Conservation (phyloP, 805 yeast species). For the Scheffersomyces stipitis region DNA sequence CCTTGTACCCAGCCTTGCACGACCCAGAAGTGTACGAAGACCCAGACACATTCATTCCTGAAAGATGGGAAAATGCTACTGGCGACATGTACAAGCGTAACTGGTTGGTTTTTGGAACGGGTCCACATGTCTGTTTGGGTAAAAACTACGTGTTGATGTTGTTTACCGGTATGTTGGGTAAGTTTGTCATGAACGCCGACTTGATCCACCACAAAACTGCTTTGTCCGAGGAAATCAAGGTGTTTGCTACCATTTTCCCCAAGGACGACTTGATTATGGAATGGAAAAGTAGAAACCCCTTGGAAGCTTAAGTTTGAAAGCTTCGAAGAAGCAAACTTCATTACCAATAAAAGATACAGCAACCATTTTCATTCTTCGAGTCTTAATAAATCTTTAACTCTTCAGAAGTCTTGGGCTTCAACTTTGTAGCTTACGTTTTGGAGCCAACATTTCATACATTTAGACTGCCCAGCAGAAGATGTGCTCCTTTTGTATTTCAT, state of each 20-base stretch:
- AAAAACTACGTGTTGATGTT: slow-evolving; percentile 90
- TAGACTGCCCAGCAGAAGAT: too few species aligned
- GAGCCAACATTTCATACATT: too few species aligned
- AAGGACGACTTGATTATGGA: slow-evolving; percentile 86
- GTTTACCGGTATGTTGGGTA: slow-evolving; percentile 88
- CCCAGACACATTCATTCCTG: slow-evolving; percentile 94
- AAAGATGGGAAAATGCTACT: slow-evolving; percentile 88
- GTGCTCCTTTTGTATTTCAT: too few species aligned
- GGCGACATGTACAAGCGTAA: slow-evolving; percentile 79
- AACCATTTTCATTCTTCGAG: too few species aligned
- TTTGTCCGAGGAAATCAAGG: slow-evolving; percentile 86
- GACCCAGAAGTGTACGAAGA: slow-evolving; percentile 95
- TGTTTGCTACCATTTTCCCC: slow-evolving; percentile 98
- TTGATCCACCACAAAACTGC: slow-evolving; percentile 82
- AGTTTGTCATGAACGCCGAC: slow-evolving; percentile 78
- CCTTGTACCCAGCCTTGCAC: slow-evolving; percentile 92
- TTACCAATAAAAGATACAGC: too few species aligned
- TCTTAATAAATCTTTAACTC: too few species aligned
- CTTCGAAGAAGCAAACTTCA: too few species aligned
- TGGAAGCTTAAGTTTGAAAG: slow-evolving; percentile 8
- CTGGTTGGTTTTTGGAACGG: slow-evolving; percentile 97
- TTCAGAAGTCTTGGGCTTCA: too few species aligned
- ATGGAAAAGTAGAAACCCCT: slow-evolving; percentile 67
- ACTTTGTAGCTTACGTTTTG: too few species aligned
- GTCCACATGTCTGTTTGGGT: slow-evolving; percentile 95